phyloP scores from a whole-genome alignment of 352 stramenopile species.

The Pythium phragmitis region DNA sequence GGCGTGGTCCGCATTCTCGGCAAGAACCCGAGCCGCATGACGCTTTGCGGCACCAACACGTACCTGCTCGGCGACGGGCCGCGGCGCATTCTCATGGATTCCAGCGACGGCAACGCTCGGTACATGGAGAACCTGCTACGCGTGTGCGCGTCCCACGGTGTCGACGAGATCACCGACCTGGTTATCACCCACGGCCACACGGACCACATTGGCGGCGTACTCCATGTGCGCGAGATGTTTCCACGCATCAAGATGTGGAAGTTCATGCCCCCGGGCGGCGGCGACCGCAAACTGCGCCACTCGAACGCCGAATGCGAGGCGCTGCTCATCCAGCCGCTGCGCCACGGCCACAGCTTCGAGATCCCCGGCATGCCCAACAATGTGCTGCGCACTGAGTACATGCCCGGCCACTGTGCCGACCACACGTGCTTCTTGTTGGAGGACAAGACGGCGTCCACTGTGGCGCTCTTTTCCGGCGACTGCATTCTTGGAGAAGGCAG shows the following conservation, averaged over 20 bases:
- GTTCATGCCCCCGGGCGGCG: slow-evolving; percentile 40
- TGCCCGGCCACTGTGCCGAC: slow-evolving; percentile 84
- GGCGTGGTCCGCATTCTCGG: slow-evolving; percentile 75
- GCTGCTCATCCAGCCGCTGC: slow-evolving; percentile 42
- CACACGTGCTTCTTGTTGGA: slow-evolving; percentile 81
- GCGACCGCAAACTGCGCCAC: slow-evolving; percentile 39
- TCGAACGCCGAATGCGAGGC: slow-evolving; percentile 48
- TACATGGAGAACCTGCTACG: slow-evolving; percentile 50
- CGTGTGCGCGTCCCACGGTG: slow-evolving; percentile 38
- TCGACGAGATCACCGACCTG: slow-evolving; percentile 67
- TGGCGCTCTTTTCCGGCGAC: slow-evolving; percentile 78
- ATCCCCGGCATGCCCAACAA: slow-evolving; percentile 2
- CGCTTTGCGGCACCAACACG: slow-evolving; percentile 88
- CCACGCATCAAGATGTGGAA: slow-evolving; percentile 70
- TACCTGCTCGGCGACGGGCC: slow-evolving; percentile 81
- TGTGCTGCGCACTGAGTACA: slow-evolving; percentile 61
- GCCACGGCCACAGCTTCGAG: slow-evolving; percentile 45
- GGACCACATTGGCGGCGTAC: slow-evolving; percentile 87
- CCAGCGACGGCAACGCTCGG: slow-evolving; percentile 64
- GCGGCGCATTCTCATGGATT: slow-evolving; percentile 72
- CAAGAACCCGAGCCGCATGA: slow-evolving; percentile 87
- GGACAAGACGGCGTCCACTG: slow-evolving; percentile 10
- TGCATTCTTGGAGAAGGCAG: slow-evolving; percentile 84
- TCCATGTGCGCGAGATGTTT: slow-evolving; percentile 53
- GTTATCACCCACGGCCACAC: slow-evolving; percentile 88